Base-by-base conservation (phyloP, 108 stramenopile genomes). In the Pseudonitzschia multiseries region DNA sequence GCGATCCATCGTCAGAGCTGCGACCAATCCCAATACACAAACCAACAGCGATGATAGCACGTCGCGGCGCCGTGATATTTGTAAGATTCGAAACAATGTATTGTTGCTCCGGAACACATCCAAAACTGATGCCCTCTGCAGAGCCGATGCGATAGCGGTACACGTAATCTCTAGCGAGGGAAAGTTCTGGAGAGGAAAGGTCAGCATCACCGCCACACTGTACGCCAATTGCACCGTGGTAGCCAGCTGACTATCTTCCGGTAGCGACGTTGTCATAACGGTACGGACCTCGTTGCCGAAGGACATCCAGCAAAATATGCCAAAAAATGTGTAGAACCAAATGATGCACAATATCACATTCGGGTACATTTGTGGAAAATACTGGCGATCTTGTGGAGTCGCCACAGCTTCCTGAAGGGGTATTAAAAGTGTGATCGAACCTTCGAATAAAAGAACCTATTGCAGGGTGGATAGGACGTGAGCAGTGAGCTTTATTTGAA, bases 131-230 rank as follows among this genome's bases (percentile, higher is more conserved):
- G 20, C 33, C n/a, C 32, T 33, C n/a, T 33, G 32, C 4, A 62
- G 36, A 20, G 40, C 20, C 10, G 29, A 15, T n/a, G 29, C 61
- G n/a, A 40, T 15, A 15, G 61, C 61, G 13, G 61, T 33, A n/a
- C 61, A 62, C 14, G 61, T 15, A 60, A 87, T 82, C 64, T 84
- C 79, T 63, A 87, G 60, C 42, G 86, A 78, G 26, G 86, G 86
- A 65, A 80, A 87, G 46, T 75, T 76, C 66, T 87, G 86, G 9
- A 87, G 73, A 28, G 86, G 86, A 70, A 87, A 87, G 0, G 85
- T 86, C 42, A 86, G 83, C 18, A 80, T 41, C 0, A 86, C 85
- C 21, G 85, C 85, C 4, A 86, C 36, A 44, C 73, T 75, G 73
- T 86, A 86, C 21, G 80, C 82, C 15, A 86, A 53, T 61, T 86